A percentile compares a stretch with the other conserved stretches of the same genome.
Evolutionary conservation across 345 rosid species (phyloP).

Genomic region (Gynandropsis gynandra): DNA sequence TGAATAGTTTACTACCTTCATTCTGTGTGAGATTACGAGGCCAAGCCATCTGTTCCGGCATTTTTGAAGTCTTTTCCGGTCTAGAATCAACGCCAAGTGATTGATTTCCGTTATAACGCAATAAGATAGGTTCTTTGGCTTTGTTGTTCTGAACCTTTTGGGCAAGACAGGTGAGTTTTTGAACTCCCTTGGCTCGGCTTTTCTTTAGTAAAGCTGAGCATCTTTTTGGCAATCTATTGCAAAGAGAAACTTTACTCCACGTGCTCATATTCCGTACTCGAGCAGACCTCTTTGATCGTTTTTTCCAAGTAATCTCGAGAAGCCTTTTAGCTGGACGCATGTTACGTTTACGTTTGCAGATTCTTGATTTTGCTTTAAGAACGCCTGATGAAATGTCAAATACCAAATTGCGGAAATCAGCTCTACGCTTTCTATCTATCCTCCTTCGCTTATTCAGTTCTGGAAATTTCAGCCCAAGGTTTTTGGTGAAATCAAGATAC

Average conservation of each 20-base stretch:
- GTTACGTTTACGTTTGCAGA: too few relatives aligned
- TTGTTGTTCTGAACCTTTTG: neutral
- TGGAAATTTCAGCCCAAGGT: neutral
- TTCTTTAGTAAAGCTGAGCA: neutral
- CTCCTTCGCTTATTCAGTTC: constrained; percentile 7
- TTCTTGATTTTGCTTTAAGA: too few relatives aligned
- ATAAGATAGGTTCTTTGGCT: too few relatives aligned
- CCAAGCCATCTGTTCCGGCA: too few relatives aligned
- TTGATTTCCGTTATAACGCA: too few relatives aligned
- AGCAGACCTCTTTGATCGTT: neutral
- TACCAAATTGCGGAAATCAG: constrained; percentile 1
- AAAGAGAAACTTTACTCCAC: constrained; percentile 13
- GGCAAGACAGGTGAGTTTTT: neutral
- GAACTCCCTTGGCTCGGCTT: too few relatives aligned
- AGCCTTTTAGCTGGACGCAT: too few relatives aligned
- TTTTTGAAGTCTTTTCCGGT: too few relatives aligned
- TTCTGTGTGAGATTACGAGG: neutral
- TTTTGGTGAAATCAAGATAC: constrained; percentile 15
- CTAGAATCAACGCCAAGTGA: too few relatives aligned
- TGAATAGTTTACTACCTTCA: neutral
- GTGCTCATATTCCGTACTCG: constrained; percentile 3
- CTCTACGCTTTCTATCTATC: neutral
- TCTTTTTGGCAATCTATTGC: neutral
- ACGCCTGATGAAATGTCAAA: neutral
- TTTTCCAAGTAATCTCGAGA: constrained; percentile 10